A percentile compares a stretch with the other conserved stretches of the same genome.
Conservation (phyloP, 1,284 basidiomycete genomes). For the Apiotrichum domesticum region DNA sequence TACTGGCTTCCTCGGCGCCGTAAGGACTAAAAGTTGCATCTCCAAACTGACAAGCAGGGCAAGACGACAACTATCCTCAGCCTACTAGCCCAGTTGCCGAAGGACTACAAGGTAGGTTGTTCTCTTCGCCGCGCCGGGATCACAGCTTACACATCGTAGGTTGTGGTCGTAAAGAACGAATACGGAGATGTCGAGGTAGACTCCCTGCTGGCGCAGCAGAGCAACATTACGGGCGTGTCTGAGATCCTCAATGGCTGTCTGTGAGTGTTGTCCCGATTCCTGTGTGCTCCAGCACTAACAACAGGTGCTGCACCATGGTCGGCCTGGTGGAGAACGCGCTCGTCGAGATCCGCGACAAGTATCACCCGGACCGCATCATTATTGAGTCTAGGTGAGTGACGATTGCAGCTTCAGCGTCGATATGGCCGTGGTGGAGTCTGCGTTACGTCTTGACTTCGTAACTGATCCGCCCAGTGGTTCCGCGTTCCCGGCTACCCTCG, state of each 20-base stretch:
- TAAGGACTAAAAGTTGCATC: conserved; percentile 10
- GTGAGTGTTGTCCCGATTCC: too few species aligned
- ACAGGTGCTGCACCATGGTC: conserved; percentile 80
- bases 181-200: conserved; percentile 57
- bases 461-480: conserved; percentile 57
- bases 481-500: conserved; percentile 66
- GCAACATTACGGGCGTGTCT: conserved; percentile 71
- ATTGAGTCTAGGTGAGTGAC: conserved; percentile 77
- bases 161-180: conserved; percentile 68
- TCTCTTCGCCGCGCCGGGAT: too few species aligned
- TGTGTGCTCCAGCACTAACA: too few species aligned
- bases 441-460: too few species aligned
- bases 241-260: conserved; percentile 91
- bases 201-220: conserved; percentile 75
- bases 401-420: neutral
- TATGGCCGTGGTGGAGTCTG: too few species aligned
- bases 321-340: conserved; percentile 85
- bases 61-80: conserved; percentile 66
- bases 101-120: conserved; percentile 55
- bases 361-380: conserved; percentile 75
- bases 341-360: conserved; percentile 79
- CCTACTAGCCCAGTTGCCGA: conserved; percentile 67
- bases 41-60: conserved; percentile 30
- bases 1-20: conserved; percentile 60
- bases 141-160: conserved; percentile 49